A percentile compares a stretch with the other conserved stretches of the same genome.
These are phyloP conservation scores for Carex arenaria DNA, from an alignment of 202 grass and related monocot genomes.

Conservation along the genomic window DNA sequence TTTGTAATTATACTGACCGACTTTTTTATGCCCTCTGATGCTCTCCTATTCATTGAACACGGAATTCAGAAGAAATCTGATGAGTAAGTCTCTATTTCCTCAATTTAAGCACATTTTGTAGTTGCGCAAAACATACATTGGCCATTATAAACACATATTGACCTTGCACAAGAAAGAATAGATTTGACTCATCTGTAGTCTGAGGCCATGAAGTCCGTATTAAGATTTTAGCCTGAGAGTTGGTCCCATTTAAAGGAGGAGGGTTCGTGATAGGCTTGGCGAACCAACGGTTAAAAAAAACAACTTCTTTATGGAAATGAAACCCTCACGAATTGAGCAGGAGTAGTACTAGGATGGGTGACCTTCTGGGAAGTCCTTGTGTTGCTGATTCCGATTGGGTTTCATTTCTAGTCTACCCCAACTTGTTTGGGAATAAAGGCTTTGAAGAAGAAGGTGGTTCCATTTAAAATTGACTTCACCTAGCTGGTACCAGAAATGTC, in stretches of 20 bases:
- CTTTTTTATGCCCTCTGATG: constrained; percentile 32
- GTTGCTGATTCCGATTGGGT: too few relatives aligned
- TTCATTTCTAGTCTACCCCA: too few relatives aligned
- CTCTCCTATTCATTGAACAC: constrained; percentile 24
- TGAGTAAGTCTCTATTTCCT: constrained; percentile 66
- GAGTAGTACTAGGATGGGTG: too few relatives aligned
- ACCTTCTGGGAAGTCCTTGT: too few relatives aligned
- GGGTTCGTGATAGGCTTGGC: too few relatives aligned
- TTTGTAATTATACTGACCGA: constrained; percentile 30
- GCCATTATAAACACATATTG: not conserved
- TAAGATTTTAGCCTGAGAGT: not conserved
- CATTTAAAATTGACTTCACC: not conserved
- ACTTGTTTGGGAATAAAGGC: too few relatives aligned
- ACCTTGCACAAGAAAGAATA: not conserved
- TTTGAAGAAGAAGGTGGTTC: not conserved
- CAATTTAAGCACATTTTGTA: not conserved
- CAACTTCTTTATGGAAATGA: too few relatives aligned
- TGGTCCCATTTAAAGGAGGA: not conserved
- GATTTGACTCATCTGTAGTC: not conserved
- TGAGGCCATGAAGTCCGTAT: not conserved
- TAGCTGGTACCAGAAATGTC: not conserved
- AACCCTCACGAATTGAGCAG: too few relatives aligned
- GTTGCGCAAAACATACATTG: not conserved
- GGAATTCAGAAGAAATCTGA: constrained; percentile 89
- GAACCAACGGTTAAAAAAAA: too few relatives aligned